Base-by-base conservation (phyloP, 1,284 basidiomycete species). In the Apiotrichum porosum region DNA sequence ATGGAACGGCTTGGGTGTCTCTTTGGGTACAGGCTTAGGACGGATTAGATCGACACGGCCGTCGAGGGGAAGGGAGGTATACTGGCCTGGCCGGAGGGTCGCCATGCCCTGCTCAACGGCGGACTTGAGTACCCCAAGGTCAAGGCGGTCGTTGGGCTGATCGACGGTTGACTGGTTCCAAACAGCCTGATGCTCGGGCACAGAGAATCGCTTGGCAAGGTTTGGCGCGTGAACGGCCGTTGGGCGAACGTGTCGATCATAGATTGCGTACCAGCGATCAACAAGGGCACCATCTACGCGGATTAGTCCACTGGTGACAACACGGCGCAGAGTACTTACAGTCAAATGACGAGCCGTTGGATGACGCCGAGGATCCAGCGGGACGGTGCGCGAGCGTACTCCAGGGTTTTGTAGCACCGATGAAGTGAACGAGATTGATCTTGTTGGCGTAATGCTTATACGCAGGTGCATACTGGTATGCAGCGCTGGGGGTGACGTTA, bases 401-500 rank as follows among this genome's bases (percentile, higher is more conserved):
- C 94, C 94, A 98, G 10, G 94, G 94, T 73, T 98, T 98, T 70
- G 87, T 81, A 15, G 82, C 79, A 4, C 94, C 94, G 60, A 97
- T 97, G 65, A 97, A 97, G 72, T 98, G 94, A 43, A 97, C 83
- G 44, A 84, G 83, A 48, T 83, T 84, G 71, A 97, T 94, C 57
- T 85, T 80, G 42, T 85, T 81, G 10, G 92, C 92, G 66, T 88
- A 97, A 35, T 91, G 86, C 65, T 85, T 84, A 71, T 95, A 97
- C 8, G 94, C 94, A 44, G 94, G 94, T 4, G 89, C 89, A 74
- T 95, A 97, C 83, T 89, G 94, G 76, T 98, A 98, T 44, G 86
- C 89, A 44, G 91, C 90, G n/a, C 90, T 91, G 10, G 93, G 93
- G 2, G 94, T 97, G 9, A 91, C 94, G 69, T 98, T 98, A 76